Base-by-base conservation (phyloP, 1,139 yeast genomes). In the Saccharomyces hybrid region DNA sequence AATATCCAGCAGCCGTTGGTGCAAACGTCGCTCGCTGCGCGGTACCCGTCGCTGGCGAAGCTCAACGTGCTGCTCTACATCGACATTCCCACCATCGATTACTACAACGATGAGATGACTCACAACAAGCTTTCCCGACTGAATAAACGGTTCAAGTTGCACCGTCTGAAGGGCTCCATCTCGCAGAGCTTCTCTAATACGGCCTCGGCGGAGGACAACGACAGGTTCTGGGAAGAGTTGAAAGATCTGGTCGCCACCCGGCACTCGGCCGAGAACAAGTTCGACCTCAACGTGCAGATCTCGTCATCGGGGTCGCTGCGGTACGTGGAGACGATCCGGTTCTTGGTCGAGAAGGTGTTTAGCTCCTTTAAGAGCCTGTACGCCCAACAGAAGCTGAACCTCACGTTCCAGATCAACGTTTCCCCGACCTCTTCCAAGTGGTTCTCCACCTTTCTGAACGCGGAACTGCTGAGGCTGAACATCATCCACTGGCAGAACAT, bases 41-140 rank as follows among this genome's bases (percentile, higher is more conserved):
- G 51, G 32, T 50, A 52, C 19, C 29, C 44, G 27, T 27, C 19
- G 51, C 21, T 57, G 12, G 51, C 55, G 28, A 55, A 57, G n/a
- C 64, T 63, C 51, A 60, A 62, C 46, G 58, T 67, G 4, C 58
- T 58, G 38, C 52, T 69, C 11, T 68, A 62, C 54, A 64, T 68
- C 38, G 72, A 69, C 57, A 67, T 69, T n/a, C 71, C 72, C 0
- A 63, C 70, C 4, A 67, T 69, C 4, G 72, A 69, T 55, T 68
- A 66, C 55, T 66, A 69, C 55, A 64, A 62, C 48, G 71, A 68
- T 58, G 70, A 67, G 55, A 51, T 68, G 47, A 60, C 60, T 19
- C 64, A 66, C 50, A 57, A 56, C 12, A 65, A 62, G 56, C 56
- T 67, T 16, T 62, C 66, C 27, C 62, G 61, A 54, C 60, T 68